A percentile compares a stretch with the other conserved stretches of the same genome.
Evolutionary conservation across 495 filamentous ascomycete species (phyloP).

Genomic region (Xylaria acuta): DNA sequence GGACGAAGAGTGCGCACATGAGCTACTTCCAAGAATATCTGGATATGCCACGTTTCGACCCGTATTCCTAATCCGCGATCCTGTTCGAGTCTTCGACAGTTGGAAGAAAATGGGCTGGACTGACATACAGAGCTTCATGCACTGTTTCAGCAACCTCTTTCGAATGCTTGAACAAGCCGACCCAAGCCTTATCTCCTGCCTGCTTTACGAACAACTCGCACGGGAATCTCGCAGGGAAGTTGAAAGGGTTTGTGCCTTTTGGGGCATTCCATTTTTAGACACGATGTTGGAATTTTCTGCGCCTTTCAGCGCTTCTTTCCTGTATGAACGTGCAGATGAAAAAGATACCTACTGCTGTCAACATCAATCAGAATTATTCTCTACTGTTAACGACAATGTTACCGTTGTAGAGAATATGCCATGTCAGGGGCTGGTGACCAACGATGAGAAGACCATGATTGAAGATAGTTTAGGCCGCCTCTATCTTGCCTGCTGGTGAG

Average conservation of each 20-base stretch:
- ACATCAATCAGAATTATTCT: not conserved
- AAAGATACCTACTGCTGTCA: not conserved
- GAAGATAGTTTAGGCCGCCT: not conserved
- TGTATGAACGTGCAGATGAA: not conserved
- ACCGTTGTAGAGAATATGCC: not conserved
- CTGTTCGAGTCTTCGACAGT: conserved; percentile 18
- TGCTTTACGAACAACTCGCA: conserved; percentile 20
- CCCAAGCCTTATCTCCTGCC: not conserved
- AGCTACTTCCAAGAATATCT: not conserved
- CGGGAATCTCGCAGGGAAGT: not conserved
- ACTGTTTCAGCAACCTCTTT: conserved; percentile 6
- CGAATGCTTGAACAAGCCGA: conserved; percentile 15
- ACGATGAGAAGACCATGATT: conserved; percentile 18
- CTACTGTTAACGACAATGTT: not conserved
- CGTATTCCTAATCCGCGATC: conserved; percentile 21
- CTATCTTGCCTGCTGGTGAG: conserved; percentile 2
- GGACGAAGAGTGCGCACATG: not conserved
- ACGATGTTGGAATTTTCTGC: not conserved
- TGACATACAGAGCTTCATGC: not conserved
- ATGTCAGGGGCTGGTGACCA: conserved; percentile 14
- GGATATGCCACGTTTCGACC: not conserved
- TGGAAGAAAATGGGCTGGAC: conserved; percentile 22
- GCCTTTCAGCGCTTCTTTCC: not conserved
- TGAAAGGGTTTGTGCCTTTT: conserved; percentile 2
- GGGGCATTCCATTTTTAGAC: not conserved